These are phyloP conservation scores for Diospyros kaki DNA, from an alignment of 148 eudicot genomes.

Conservation along the genomic window DNA sequence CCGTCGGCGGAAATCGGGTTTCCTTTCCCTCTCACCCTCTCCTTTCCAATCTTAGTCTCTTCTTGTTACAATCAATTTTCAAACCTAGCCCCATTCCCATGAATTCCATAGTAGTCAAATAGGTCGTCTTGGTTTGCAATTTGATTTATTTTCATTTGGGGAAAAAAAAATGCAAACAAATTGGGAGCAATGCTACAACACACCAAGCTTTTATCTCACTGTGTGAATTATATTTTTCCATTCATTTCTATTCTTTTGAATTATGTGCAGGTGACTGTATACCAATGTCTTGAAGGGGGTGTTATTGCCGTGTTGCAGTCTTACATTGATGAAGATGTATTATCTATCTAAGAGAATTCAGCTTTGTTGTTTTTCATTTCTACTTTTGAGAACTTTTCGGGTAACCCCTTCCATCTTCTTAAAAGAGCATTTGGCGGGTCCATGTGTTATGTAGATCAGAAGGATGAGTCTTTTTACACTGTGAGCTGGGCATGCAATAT, in stretches of 20 bases:
- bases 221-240: not conserved
- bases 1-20: slow-evolving; percentile 90
- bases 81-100: too few species aligned
- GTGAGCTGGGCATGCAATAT: slow-evolving; percentile 90
- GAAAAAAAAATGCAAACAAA: too few species aligned
- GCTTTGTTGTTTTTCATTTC: not conserved
- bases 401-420: slow-evolving; percentile 6
- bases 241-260: slow-evolving; percentile 6
- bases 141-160: too few species aligned
- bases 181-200: too few species aligned
- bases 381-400: not conserved
- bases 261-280: slow-evolving; percentile 68
- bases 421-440: slow-evolving; percentile 11
- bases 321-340: slow-evolving; percentile 93
- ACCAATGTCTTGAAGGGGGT: slow-evolving; percentile 92
- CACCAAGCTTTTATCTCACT: too few species aligned
- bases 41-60: too few species aligned
- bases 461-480: slow-evolving; percentile 96
- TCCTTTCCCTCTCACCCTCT: not conserved
- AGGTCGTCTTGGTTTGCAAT: too few species aligned
- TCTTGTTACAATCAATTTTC: too few species aligned
- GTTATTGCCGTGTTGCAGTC: slow-evolving; percentile 93
- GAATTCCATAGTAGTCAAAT: too few species aligned
- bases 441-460: slow-evolving; percentile 52
- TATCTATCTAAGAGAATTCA: slow-evolving; percentile 11